Evolutionary conservation across 352 stramenopile species (phyloP).

Genomic region (Thalassiosira exigua): DNA sequence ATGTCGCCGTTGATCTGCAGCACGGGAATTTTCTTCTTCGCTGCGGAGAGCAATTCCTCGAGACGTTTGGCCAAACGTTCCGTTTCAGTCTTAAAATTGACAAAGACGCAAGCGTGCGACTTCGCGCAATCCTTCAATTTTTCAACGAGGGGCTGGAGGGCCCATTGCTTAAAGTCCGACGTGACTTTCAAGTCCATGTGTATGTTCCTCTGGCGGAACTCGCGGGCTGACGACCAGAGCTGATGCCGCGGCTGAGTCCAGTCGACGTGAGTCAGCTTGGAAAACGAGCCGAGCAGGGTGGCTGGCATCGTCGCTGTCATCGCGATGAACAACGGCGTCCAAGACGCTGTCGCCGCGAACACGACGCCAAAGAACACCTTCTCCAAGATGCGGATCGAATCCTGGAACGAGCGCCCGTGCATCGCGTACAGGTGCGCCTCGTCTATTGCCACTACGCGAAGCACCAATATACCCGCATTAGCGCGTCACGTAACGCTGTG

Average conservation of each 20-base stretch:
- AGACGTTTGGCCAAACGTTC: neutral
- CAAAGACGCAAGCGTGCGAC: neutral
- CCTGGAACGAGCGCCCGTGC: neutral
- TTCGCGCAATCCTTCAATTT: neutral
- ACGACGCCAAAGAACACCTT: constrained; percentile 10
- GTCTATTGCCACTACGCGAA: constrained; percentile 11
- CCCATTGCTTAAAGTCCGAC: neutral
- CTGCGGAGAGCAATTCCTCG: neutral
- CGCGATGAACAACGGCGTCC: neutral
- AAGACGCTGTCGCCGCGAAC: too few relatives aligned
- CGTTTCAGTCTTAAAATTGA: neutral
- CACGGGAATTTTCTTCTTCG: neutral
- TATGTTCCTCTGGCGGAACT: neutral
- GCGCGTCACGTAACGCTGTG: too few relatives aligned
- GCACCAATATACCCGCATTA: too few relatives aligned
- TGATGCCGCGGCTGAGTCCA: neutral
- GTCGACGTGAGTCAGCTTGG: neutral
- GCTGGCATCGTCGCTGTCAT: neutral
- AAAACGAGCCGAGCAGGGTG: neutral
- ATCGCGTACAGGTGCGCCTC: constrained; percentile 14
- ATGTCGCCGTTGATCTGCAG: neutral
- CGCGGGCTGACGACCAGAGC: neutral
- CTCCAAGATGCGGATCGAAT: neutral
- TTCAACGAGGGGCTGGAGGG: neutral
- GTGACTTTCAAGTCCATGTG: neutral